Evolutionary conservation across 306 rosid species (phyloP), one percentile per base, ranked within the genome.

Genomic region (Spatholobus suberectus): DNA sequence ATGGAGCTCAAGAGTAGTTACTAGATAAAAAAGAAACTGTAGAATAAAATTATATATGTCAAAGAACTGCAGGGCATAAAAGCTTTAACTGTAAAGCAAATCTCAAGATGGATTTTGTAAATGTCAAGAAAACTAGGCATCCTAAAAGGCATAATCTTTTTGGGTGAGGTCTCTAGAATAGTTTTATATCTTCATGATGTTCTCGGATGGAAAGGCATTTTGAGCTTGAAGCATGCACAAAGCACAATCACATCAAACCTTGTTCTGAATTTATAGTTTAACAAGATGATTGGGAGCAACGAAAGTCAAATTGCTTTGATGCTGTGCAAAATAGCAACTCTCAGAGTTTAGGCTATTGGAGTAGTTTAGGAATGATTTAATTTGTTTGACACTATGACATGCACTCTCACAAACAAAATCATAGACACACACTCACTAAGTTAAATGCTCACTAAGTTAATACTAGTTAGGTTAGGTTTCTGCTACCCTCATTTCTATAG

Each of bases 381-480:
- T 66, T 66, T 66, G 3, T 62, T 15, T 15, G 24, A n/a, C 69
- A 63, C 26, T 8, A 34, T 34, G 23, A 2, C 44, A 65, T 34
- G 13, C 44, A 15, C 24, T 23, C 55, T 21, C 66, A 10, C 3
- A 61, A 29, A 61, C 66, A 75, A 70, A 83, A 67, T 62, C 6
- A 14, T 72, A 51, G 77, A 43, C 43, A 84, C 10, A 12, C 1
- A 59, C 37, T 15, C 75, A 47, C 40, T 24, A 78, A 38, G 41
- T 7, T 7, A 3, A 66, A n/a, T 57, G 38, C 47, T 23, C 26
- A n/a, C n/a, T n/a, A n/a, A n/a, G n/a, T n/a, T n/a, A n/a, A n/a
- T n/a, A n/a, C n/a, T n/a, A n/a, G n/a, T n/a, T n/a, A n/a, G n/a
- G 44, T 40, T 76, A 11, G 32, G 71, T 43, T 70, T 76, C 40